Evolutionary conservation across 1,284 basidiomycete species (phyloP), one percentile per base, ranked within the genome.

Genomic region (Rhodotorula sp.): DNA sequence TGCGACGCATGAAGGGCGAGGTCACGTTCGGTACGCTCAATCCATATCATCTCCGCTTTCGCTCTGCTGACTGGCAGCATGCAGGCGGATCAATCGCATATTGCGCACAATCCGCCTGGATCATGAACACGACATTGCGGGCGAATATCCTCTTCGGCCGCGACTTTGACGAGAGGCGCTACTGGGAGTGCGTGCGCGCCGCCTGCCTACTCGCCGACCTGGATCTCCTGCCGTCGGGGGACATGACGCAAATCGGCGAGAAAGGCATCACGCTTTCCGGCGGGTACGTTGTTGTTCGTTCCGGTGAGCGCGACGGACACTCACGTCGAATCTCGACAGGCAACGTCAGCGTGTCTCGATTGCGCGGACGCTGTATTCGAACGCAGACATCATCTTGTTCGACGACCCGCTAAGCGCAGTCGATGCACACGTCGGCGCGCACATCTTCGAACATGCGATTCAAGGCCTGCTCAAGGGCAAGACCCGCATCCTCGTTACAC

Each of bases 101-200:
- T 82, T 93, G 91, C 79, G 87, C 91, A 7, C 92, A 93, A 80
- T 87, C 84, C 27, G 89, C 92, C 5, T 95, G 93, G 92, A 93
- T 95, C 62, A 91, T 93, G 79, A 91, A 91, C 78, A 87, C 89
- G 0, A 87, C 89, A 1, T 74, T 93, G 74, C 88, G 89, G 64
- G 75, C 87, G 76, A 80, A 81, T 68, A 78, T 81, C 42, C 62
- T 80, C 41, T 83, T 89, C 81, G 88, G 78, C 4, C 78, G 78
- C 41, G 70, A 76, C 2, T 81, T 77, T 59, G 79, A 82, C 56
- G 87, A 89, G 64, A 88, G 88, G 72, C 78, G 83, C 23, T 79
- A 74, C 79, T 60, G 78, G 79, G 17, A 67, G 74, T 73, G 73
- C 74, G 67, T 78, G 70, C 12, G 77, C 69, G 46, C 79, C 69